A percentile compares a stretch with the other conserved stretches of the same genome.
phyloP scores from a whole-genome alignment of 2,329 filamentous ascomycete genomes.

The Ilyonectria robusta region DNA sequence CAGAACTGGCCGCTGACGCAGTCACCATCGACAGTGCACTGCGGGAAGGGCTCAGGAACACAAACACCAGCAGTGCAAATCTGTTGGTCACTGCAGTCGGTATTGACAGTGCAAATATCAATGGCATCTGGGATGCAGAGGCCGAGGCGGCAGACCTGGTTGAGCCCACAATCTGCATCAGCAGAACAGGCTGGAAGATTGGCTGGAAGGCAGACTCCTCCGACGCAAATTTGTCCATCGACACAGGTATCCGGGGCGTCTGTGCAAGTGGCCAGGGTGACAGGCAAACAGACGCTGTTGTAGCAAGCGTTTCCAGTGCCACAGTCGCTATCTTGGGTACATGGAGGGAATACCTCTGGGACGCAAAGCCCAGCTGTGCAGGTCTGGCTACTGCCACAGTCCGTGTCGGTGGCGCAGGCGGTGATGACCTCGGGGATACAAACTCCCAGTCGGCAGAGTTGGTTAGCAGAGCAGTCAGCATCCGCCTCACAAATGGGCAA shows the following conservation, averaged over 20 bases:
- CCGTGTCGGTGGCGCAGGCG: neutral
- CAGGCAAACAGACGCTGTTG: constrained; percentile 17
- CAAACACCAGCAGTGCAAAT: constrained; percentile 20
- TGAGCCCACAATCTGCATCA: constrained; percentile 15
- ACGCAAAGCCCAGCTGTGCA: constrained; percentile 24
- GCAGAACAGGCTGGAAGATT: constrained; percentile 9
- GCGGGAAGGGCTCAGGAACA: constrained; percentile 15
- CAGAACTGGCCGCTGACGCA: constrained; percentile 15
- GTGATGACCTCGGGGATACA: constrained; percentile 13
- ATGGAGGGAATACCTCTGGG: constrained; percentile 17
- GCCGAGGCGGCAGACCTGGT: constrained; percentile 25
- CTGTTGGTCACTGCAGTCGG: constrained; percentile 5
- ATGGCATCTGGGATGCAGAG: constrained; percentile 21
- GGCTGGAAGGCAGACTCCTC: constrained; percentile 16
- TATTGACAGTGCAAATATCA: neutral
- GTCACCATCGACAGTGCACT: constrained; percentile 17
- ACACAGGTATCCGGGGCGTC: neutral
- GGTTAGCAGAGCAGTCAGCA: constrained; percentile 3
- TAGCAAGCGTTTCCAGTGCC: constrained; percentile 10
- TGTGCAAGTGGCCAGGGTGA: constrained; percentile 10
- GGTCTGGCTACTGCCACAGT: constrained; percentile 3
- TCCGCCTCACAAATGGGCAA: constrained; percentile 3
- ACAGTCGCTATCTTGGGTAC: constrained; percentile 1
- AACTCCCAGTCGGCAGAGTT: constrained; percentile 13
- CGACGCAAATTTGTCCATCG: constrained; percentile 7